A percentile compares a stretch with the other conserved stretches of the same genome.
Evolutionary conservation across 192 early-diverging fungal genomes (phyloP).

Genomic region (Coemansia sp.): DNA sequence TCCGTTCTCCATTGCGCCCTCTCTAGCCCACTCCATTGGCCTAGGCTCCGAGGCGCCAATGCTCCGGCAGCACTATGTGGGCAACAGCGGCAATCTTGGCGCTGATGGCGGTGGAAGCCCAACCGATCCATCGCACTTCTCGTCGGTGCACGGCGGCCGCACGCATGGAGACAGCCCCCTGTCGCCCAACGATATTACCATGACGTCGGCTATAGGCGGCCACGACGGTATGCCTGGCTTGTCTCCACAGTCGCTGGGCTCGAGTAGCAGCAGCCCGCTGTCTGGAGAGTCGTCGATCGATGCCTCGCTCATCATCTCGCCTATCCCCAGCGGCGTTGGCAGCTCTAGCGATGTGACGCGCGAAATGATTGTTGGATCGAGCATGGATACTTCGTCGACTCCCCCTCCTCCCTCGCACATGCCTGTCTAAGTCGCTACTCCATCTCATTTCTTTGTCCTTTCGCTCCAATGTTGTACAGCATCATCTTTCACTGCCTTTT

Average conservation of each 20-base stretch:
- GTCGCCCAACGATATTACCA: constrained; percentile 19
- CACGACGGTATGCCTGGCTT: not conserved
- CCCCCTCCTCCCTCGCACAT: constrained; percentile 23
- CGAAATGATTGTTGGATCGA: constrained; percentile 11
- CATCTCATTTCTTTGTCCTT: constrained; percentile 3
- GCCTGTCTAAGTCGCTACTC: constrained; percentile 7
- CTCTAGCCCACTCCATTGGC: constrained; percentile 18
- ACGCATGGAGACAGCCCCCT: constrained; percentile 2
- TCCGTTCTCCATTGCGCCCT: constrained; percentile 30
- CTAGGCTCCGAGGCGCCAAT: constrained; percentile 15
- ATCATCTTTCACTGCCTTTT: constrained; percentile 9
- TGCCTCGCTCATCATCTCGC: constrained; percentile 18
- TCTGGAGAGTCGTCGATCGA: constrained; percentile 11
- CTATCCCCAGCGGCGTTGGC: constrained; percentile 25
- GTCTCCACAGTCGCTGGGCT: constrained; percentile 2
- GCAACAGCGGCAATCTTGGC: constrained; percentile 10
- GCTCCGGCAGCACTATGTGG: constrained; percentile 16
- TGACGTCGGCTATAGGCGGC: constrained; percentile 18
- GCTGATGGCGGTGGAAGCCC: constrained; percentile 10
- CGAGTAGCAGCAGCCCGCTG: constrained; percentile 18
- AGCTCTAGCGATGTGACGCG: constrained; percentile 1
- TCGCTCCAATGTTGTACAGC: constrained; percentile 30
- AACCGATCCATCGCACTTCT: constrained; percentile 9
- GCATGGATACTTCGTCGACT: constrained; percentile 24
- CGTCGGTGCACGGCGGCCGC: not conserved